Percentiles rank a stretch among this genome's conserved stretches.
Evolutionary conservation across 2,329 filamentous ascomycete species (phyloP).

Genomic region (Penicillium decumbens): DNA sequence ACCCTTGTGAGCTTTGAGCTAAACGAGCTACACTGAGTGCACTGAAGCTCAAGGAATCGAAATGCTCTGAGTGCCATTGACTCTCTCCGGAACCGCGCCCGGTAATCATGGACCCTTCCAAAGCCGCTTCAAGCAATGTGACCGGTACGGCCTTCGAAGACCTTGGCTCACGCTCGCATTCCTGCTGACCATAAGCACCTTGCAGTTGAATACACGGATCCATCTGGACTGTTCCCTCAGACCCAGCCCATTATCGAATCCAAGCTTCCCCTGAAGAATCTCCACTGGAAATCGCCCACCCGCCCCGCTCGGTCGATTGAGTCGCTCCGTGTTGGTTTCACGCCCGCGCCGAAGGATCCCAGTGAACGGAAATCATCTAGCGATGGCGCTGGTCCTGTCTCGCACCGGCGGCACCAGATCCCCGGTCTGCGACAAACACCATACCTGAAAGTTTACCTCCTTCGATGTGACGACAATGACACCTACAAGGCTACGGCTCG

Average conservation of each 20-base stretch:
- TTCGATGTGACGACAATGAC: constrained; percentile 94
- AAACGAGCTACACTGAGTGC: not conserved
- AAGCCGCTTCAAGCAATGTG: constrained; percentile 65
- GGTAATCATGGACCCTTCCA: constrained; percentile 42
- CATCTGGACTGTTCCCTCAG: constrained; percentile 78
- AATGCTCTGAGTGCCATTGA: constrained; percentile 28
- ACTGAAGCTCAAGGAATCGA: constrained; percentile 15
- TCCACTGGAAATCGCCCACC: constrained; percentile 94
- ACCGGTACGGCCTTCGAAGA: constrained; percentile 52
- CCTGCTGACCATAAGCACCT: constrained; percentile 16
- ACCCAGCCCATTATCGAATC: constrained; percentile 71
- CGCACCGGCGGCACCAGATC: constrained; percentile 80
- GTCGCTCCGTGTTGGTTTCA: constrained; percentile 82
- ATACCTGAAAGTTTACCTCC: constrained; percentile 83
- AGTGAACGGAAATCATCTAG: constrained; percentile 35
- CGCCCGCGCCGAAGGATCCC: constrained; percentile 54
- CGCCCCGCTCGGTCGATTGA: constrained; percentile 90
- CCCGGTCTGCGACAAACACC: constrained; percentile 87
- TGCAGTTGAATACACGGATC: constrained; percentile 92
- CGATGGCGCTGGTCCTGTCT: constrained; percentile 33
- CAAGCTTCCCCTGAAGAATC: constrained; percentile 78
- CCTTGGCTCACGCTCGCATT: constrained; percentile 2
- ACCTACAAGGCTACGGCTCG: constrained; percentile 78
- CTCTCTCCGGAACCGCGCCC: constrained; percentile 22
- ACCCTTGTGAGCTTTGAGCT: constrained; percentile 7